Percentiles rank a stretch among this genome's conserved stretches.
Conservation (phyloP, 2,329 filamentous ascomycete genomes). For the Ascomycota sp. region DNA sequence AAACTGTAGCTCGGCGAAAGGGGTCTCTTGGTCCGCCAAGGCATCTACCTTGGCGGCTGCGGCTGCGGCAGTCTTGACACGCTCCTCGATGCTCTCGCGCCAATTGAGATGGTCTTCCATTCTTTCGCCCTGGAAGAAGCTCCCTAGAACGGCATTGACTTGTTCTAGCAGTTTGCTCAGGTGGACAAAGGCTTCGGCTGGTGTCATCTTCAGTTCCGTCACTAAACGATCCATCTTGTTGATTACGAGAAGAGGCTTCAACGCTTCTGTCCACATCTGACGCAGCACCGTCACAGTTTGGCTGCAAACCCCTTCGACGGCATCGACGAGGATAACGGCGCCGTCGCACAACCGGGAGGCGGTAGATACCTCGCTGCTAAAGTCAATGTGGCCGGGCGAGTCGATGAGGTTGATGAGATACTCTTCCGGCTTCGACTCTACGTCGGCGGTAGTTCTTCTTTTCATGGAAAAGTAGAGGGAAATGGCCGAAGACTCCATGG, state of each 20-base stretch:
- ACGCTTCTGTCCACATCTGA: constrained; percentile 86
- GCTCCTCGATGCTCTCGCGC: constrained; percentile 81
- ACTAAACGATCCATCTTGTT: constrained; percentile 96
- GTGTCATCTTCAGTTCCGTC: constrained; percentile 86
- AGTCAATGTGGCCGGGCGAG: constrained; percentile 95
- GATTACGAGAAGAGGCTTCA: constrained; percentile 85
- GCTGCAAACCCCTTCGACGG: constrained; percentile 93
- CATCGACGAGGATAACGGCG: constrained; percentile 83
- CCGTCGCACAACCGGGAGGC: constrained; percentile 88
- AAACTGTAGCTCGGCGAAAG: constrained; percentile 45
- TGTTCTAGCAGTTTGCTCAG: constrained; percentile 80
- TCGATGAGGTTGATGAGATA: constrained; percentile 96
- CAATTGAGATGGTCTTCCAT: constrained; percentile 98
- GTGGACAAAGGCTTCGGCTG: constrained; percentile 73
- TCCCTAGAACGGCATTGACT: constrained; percentile 90
- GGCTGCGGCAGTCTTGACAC: constrained; percentile 52
- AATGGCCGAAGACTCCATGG: constrained; percentile 99
- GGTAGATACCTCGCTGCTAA: constrained; percentile 93
- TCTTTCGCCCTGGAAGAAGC: constrained; percentile 91
- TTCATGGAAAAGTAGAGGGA: constrained; percentile 90
- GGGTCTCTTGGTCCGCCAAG: constrained; percentile 25
- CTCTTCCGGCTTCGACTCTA: constrained; percentile 54
- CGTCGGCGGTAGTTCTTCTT: constrained; percentile 48
- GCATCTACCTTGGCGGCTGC: constrained; percentile 38
- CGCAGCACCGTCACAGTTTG: constrained; percentile 93